phyloP scores from a whole-genome alignment of 1,139 yeast genomes.

The Nakaseomyces glabratus region DNA sequence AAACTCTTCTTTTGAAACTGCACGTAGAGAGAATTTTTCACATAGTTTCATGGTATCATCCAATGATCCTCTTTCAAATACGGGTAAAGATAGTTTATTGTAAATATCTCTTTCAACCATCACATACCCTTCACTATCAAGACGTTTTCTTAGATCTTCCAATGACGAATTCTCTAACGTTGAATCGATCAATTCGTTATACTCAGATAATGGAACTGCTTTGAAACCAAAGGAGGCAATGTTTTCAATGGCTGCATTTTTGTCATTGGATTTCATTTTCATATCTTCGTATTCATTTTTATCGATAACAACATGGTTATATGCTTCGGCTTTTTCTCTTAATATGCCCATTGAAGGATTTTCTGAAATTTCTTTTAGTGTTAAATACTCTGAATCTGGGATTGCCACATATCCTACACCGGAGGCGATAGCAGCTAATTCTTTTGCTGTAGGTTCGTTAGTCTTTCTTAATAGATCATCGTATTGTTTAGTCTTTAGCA shows the following conservation, averaged over 20 bases:
- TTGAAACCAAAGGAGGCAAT: conserved; percentile 2
- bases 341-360: conserved; percentile 25
- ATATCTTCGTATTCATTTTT: conserved; percentile 6
- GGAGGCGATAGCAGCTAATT: conserved; percentile 19
- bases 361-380: conserved; percentile 22
- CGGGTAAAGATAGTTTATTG: conserved; percentile 26
- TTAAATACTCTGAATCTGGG: conserved; percentile 27
- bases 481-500: conserved; percentile 7
- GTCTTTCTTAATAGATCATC: conserved; percentile 10
- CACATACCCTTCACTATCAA: conserved; percentile 2
- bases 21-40: conserved; percentile 9
- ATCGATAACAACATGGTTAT: conserved; percentile 11
- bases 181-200: conserved; percentile 7
- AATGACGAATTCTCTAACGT: conserved; percentile 2
- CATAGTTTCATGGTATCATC: conserved; percentile 7
- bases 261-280: conserved; percentile 1
- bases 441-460: conserved; percentile 14
- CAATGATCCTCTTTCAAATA: conserved; percentile 17
- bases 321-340: conserved; percentile 22
- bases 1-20: conserved; percentile 19
- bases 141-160: conserved; percentile 3
- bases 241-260: conserved; percentile 3
- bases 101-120: conserved; percentile 1
- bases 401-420: conserved; percentile 25
- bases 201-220: conserved; percentile 6